Evolutionary conservation across 495 filamentous ascomycete species (phyloP), one percentile per base, ranked within the genome.

Genomic region (Xylaria cubensis): DNA sequence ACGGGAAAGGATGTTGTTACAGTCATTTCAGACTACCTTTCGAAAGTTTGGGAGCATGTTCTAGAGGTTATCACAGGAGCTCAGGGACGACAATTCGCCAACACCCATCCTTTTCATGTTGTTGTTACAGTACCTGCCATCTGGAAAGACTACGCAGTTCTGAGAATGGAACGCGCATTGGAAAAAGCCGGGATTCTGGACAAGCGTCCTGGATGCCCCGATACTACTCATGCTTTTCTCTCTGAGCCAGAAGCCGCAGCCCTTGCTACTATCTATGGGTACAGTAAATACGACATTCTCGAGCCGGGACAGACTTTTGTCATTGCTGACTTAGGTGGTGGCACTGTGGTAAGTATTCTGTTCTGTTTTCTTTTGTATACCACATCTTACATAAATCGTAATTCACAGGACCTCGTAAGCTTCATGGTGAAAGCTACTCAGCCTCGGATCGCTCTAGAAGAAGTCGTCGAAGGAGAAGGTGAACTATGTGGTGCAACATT

Each of bases 191-290:
- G 78, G 0, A 77, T 81, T 29, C 46, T 81, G 10, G 67, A 17
- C 8, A 4, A 19, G 2, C 67, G 76, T 0, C 29, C 29, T 8
- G 64, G 53, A 59, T 29, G 51, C 3, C 73, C 67, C 0, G 64
- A 69, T 21, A 78, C 76, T 0, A 62, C 58, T 7, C 26, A 76
- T 10, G 17, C 62, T 7, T 74, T 81, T 15, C 34, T 77, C 1
- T 72, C 78, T 1, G 79, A 81, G 46, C 78, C 78, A 1, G 78
- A 81, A 58, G 78, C 76, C 4, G 79, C 73, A 4, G 77, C 78
- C 4, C 21, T 79, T 8, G 67, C 77, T 1, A 39, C 51, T 12
- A 69, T 69, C 1, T 2, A 69, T 6, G 36, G 53, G 4, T 29
- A 58, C 17, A 10, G 58, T 13, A 69, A 69, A 46, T 58, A 42